These are phyloP conservation scores for Aureobasidium sp. DNA, from an alignment of 2,329 filamentous ascomycete genomes.

Conservation along the genomic window DNA sequence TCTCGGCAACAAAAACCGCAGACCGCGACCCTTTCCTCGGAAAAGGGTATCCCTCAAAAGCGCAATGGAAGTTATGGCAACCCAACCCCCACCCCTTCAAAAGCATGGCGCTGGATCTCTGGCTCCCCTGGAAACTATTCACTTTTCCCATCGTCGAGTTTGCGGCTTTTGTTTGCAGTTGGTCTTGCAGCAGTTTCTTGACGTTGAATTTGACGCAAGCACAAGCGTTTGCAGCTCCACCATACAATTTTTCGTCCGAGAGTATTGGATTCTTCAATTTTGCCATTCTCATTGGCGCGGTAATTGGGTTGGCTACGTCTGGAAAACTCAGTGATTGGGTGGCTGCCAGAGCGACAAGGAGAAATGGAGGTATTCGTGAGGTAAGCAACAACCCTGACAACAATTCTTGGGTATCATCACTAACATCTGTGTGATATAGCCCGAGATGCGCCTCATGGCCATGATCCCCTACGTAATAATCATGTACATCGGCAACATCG, in stretches of 20 bases:
- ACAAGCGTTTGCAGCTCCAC: constrained; percentile 48
- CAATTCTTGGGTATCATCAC: background rate
- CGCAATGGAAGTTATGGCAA: constrained; percentile 51
- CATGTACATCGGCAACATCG: constrained; percentile 49
- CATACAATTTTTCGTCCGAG: constrained; percentile 47
- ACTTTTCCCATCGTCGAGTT: constrained; percentile 58
- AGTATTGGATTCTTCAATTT: constrained; percentile 52
- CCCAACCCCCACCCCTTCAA: constrained; percentile 40
- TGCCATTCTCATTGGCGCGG: constrained; percentile 47
- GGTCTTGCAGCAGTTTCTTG: constrained; percentile 52
- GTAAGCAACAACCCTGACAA: background rate
- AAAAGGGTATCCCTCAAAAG: constrained; percentile 47
- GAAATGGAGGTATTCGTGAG: constrained; percentile 50
- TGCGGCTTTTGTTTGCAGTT: constrained; percentile 55
- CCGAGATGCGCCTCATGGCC: constrained; percentile 18
- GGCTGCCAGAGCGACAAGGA: constrained; percentile 45
- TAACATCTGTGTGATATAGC: background rate
- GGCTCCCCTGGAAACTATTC: constrained; percentile 57
- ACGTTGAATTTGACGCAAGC: constrained; percentile 54
- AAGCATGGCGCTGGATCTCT: constrained; percentile 48
- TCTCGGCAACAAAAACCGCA: constrained; percentile 31
- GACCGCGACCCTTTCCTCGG: constrained; percentile 50
- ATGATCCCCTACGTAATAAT: constrained; percentile 53
- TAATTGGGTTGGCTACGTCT: constrained; percentile 50
- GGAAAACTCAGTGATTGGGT: constrained; percentile 53